phyloP scores from a whole-genome alignment of 192 early-diverging fungal species.

The Backusella sp. region DNA sequence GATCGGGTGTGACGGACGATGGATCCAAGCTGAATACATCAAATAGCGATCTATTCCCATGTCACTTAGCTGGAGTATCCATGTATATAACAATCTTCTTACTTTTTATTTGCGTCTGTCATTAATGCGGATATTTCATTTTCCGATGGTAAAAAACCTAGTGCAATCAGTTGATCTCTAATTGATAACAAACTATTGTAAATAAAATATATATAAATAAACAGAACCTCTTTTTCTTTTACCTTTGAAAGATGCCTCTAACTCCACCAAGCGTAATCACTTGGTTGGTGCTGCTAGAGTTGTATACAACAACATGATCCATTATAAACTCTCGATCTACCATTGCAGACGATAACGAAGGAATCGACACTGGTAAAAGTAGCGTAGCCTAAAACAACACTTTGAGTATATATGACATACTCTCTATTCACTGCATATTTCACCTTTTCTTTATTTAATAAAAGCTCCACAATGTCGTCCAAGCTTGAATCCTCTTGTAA shows the following conservation, averaged over 20 bases:
- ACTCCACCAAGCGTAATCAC: conserved; percentile 33
- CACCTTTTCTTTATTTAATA: conserved; percentile 18
- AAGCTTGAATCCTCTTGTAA: conserved; percentile 25
- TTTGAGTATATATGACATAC: no score
- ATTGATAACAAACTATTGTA: no score
- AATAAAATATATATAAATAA: neutral
- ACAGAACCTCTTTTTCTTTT: neutral
- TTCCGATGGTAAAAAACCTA: conserved; percentile 15
- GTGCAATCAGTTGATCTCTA: conserved; percentile 35
- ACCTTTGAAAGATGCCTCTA: conserved; percentile 36
- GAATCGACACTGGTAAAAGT: conserved; percentile 30
- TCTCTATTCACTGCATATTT: no score
- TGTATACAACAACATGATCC: conserved; percentile 32
- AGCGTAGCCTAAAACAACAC: conserved; percentile 14
- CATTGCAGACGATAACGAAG: conserved; percentile 26
- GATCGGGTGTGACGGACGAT: conserved; percentile 28
- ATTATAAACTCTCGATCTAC: conserved; percentile 40
- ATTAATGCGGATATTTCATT: conserved; percentile 7
- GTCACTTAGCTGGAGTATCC: no score
- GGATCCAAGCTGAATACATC: conserved; percentile 35
- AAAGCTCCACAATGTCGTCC: conserved; percentile 27
- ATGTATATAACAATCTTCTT: neutral
- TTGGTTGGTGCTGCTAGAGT: conserved; percentile 5
- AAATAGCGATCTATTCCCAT: neutral
- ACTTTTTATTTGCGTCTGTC: neutral